A percentile compares a stretch with the other conserved stretches of the same genome.
Evolutionary conservation across 2,329 filamentous ascomycete genomes (phyloP).

Genomic region (Colletotrichum graminicola): DNA sequence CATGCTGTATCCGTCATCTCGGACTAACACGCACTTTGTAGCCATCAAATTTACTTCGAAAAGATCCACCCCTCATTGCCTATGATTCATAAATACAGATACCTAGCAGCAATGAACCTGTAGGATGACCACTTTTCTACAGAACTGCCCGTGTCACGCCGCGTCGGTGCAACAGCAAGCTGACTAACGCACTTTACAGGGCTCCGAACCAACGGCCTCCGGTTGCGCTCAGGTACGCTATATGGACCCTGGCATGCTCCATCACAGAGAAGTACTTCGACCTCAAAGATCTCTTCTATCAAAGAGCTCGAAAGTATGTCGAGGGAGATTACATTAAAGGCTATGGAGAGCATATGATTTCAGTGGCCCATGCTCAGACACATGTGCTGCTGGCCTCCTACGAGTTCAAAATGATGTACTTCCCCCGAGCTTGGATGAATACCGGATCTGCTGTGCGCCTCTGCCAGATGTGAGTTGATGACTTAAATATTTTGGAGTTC

Average conservation of each 20-base stretch:
- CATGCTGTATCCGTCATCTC: conserved; percentile 6
- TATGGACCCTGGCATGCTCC: conserved; percentile 95
- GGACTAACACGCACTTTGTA: conserved; percentile 50
- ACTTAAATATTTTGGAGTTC: neutral
- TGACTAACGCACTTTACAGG: conserved; percentile 51
- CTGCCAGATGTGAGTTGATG: conserved; percentile 77
- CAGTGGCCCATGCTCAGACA: conserved; percentile 85
- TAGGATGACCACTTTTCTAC: conserved; percentile 53
- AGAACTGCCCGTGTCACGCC: neutral
- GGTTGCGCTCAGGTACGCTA: conserved; percentile 89
- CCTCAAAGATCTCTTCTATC: conserved; percentile 90
- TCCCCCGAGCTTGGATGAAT: conserved; percentile 95
- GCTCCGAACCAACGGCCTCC: conserved; percentile 88
- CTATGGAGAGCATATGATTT: conserved; percentile 90
- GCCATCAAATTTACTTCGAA: conserved; percentile 88
- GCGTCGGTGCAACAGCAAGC: neutral
- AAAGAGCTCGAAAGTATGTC: conserved; percentile 88
- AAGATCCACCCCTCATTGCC: conserved; percentile 89
- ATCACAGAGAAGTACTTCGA: conserved; percentile 84
- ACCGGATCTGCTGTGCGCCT: conserved; percentile 85
- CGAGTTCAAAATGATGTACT: conserved; percentile 98
- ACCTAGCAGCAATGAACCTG: conserved; percentile 89
- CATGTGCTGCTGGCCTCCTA: conserved; percentile 85
- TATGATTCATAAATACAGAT: conserved; percentile 90
- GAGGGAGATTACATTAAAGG: conserved; percentile 93